Evolutionary conservation across 2,329 filamentous ascomycete species (phyloP), one percentile per base, ranked within the genome.

Genomic region (Fusarium neocosmosporiellum): DNA sequence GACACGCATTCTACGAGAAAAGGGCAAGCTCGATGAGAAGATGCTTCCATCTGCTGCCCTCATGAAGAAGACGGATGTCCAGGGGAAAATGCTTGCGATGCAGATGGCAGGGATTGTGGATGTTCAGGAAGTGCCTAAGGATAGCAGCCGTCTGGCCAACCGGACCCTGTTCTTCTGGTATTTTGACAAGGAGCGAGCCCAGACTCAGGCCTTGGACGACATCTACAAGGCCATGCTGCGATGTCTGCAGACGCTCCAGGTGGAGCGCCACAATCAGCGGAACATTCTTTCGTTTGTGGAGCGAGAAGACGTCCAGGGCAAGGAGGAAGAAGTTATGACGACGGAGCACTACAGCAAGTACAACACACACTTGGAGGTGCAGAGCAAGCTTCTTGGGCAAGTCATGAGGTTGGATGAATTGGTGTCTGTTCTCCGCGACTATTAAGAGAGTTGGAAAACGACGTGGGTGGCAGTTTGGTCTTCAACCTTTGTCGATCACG

Each of bases 1-100:
- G n/a, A 89, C 95, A 22, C 92, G 94, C 22, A 94, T 98, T 63
- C 88, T 99, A 22, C 89, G 93, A 41, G 91, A 93, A 66, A 94
- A 95, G 79, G 96, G 96, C 61, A 98, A 96, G 79, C 86, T 98
- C n/a, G 96, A 98, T 74, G 96, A 99, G 82, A 97, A 97, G 82
- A 92, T 93, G 69, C 87, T 98, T 14, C 93, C 93, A 39, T 91
- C 91, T 58, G 88, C 95, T 64, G 93, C 93, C 61, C 89, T 99
- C 69, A 92, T 98, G 86, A 92, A 93, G 65, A 94, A 96, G 77
- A 91, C 92, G 66, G 94, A 98, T 61, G 90, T 98, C 27, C 94
- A 96, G 54, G 91, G 92, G 66, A 93, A 95, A 70, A 92, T 98
- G 82, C 92, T 94, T 16, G 90, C 92, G 70, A 93, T 99, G 88